A percentile compares a stretch with the other conserved stretches of the same genome.
Conservation (phyloP, 768 basidiomycete species). For the Cystobasidium onofrii region DNA sequence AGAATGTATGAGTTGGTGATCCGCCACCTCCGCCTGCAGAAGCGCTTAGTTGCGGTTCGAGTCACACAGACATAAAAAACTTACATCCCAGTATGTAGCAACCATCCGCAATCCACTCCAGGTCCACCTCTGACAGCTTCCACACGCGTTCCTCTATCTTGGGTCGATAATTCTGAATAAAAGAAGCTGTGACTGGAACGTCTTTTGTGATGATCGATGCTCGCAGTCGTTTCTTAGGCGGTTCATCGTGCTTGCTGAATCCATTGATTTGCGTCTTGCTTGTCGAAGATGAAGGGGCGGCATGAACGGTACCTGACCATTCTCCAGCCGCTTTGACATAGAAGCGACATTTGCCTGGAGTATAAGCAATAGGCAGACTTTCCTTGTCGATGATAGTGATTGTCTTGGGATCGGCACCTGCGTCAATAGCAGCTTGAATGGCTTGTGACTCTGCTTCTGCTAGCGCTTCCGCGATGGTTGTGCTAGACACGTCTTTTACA, state of each 20-base stretch:
- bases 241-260: background rate
- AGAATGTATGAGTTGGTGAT: conserved; percentile 53
- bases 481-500: conserved; percentile 46
- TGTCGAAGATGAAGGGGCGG: background rate
- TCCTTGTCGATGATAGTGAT: conserved; percentile 56
- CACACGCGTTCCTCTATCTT: conserved; percentile 48
- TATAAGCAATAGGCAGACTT: conserved; percentile 50
- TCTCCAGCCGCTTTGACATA: conserved; percentile 57
- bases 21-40: conserved; percentile 56
- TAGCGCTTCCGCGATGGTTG: conserved; percentile 44
- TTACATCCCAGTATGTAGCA: conserved; percentile 54
- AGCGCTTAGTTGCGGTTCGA: background rate
- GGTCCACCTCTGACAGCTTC: conserved; percentile 51
- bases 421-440: conserved; percentile 49
- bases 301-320: conserved; percentile 32
- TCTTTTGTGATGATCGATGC: background rate
- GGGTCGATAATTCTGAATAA: conserved; percentile 48
- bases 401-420: conserved; percentile 50
- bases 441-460: conserved; percentile 48
- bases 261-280: background rate
- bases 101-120: conserved; percentile 58
- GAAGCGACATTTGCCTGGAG: conserved; percentile 44
- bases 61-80: background rate
- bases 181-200: conserved; percentile 33
- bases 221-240: background rate